Evolutionary conservation across 306 rosid species (phyloP).

Genomic region (Pyrus betulifolia): DNA sequence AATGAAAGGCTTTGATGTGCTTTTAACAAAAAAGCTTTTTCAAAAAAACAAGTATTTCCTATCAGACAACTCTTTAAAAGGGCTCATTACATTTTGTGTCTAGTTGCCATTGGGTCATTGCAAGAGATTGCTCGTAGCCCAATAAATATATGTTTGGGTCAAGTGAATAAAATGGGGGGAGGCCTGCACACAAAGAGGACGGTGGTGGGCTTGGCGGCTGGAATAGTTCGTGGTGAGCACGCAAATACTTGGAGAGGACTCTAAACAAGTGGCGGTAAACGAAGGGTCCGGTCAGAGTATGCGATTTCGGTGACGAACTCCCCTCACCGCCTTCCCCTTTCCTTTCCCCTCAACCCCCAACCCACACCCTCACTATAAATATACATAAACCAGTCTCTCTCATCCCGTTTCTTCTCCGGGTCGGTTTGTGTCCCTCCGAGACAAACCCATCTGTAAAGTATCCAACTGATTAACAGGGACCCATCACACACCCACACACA

Average conservation of each 20-base stretch:
- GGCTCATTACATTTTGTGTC: too few species aligned
- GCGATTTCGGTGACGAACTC: conserved; percentile 14
- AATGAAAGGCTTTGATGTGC: too few species aligned
- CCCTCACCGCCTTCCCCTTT: conserved; percentile 1
- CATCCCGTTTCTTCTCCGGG: not conserved
- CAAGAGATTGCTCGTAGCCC: not conserved
- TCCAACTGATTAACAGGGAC: not conserved
- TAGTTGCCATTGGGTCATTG: not conserved
- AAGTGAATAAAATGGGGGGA: too few species aligned
- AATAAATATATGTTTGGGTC: not conserved
- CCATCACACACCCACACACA: not conserved
- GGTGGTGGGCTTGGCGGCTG: not conserved
- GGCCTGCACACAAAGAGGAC: not conserved
- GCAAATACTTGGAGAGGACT: conserved; percentile 9
- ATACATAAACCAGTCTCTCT: not conserved
- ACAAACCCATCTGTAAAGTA: not conserved
- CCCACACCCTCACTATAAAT: not conserved
- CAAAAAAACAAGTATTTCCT: too few species aligned
- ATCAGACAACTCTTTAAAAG: too few species aligned
- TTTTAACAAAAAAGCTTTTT: too few species aligned
- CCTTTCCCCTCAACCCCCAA: not conserved
- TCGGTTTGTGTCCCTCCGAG: not conserved
- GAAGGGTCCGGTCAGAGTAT: not conserved
- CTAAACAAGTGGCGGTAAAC: not conserved
- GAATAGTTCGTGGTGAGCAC: conserved; percentile 6